Conservation (phyloP, 257 asterid genomes). For the Nemophila menziesii region DNA sequence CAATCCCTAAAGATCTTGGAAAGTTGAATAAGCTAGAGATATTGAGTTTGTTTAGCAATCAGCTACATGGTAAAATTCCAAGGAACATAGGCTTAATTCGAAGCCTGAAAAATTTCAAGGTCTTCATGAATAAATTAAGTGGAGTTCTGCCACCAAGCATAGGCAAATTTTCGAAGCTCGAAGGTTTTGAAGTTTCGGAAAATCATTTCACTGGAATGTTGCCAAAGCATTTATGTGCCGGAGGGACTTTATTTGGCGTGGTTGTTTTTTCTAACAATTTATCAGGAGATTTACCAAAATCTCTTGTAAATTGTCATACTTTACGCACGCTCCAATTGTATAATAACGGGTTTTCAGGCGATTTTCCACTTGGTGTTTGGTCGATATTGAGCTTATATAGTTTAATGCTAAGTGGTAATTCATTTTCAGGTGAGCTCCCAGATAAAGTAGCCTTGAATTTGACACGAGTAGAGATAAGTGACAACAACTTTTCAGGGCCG, state of each 20-base stretch:
- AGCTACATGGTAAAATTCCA: conserved; percentile 50
- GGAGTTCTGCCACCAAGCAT: conserved; percentile 59
- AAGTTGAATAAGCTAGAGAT: conserved; percentile 37
- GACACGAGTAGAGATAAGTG: no score
- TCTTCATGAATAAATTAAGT: conserved; percentile 42
- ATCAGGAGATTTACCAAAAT: conserved; percentile 59
- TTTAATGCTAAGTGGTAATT: conserved; percentile 61
- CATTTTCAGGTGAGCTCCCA: conserved; percentile 55
- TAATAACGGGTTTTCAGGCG: conserved; percentile 46
- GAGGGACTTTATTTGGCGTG: conserved; percentile 38
- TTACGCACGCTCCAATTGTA: conserved; percentile 47
- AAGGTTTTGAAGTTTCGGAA: conserved; percentile 48
- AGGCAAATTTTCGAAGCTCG: conserved; percentile 56
- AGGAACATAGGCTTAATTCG: conserved; percentile 42
- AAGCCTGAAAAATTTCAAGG: conserved; percentile 27
- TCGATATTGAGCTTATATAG: conserved; percentile 29
- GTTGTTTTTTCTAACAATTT: conserved; percentile 51
- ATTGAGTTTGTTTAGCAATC: conserved; percentile 33
- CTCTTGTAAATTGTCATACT: conserved; percentile 41
- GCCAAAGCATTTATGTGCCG: conserved; percentile 63
- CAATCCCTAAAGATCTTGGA: conserved; percentile 57
- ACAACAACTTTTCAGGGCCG: conserved; percentile 48
- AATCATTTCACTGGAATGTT: conserved; percentile 54
- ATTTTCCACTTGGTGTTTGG: conserved; percentile 58
- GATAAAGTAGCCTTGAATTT: conserved; percentile 35